Conservation (phyloP, 768 basidiomycete genomes). For the Strobilomyces confusus region DNA sequence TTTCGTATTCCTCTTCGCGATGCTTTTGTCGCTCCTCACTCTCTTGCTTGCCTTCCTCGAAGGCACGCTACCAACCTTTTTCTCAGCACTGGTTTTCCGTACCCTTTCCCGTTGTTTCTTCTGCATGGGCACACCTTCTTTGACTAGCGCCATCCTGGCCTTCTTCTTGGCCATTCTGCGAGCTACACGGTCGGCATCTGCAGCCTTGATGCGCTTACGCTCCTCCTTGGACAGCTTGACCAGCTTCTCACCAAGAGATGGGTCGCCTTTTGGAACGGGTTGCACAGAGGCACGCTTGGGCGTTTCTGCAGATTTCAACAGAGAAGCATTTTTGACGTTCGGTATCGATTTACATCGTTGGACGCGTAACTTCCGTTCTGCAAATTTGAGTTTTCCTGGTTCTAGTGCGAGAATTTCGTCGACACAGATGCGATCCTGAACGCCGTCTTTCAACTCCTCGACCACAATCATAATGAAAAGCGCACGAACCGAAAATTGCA, state of each 20-base stretch:
- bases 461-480: neutral
- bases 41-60: constrained; percentile 38
- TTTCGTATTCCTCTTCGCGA: constrained; percentile 54
- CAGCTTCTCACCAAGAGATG: constrained; percentile 73
- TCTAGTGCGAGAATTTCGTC: constrained; percentile 89
- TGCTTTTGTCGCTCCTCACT: constrained; percentile 51
- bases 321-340: constrained; percentile 24
- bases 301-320: constrained; percentile 2
- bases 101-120: constrained; percentile 46
- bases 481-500: constrained; percentile 69
- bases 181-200: constrained; percentile 76
- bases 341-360: constrained; percentile 83
- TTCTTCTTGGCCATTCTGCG: constrained; percentile 90
- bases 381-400: constrained; percentile 76
- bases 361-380: constrained; percentile 87
- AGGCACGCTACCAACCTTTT: constrained; percentile 16
- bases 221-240: constrained; percentile 78
- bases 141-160: constrained; percentile 51
- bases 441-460: neutral
- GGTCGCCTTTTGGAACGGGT: constrained; percentile 70
- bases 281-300: constrained; percentile 7
- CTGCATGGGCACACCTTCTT: constrained; percentile 34
- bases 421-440: constrained; percentile 83
- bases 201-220: constrained; percentile 76
- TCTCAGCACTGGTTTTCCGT: constrained; percentile 36